Percentiles rank a stretch among this genome's conserved stretches.
phyloP scores from a whole-genome alignment of 1,284 basidiomycete genomes.

The Leucoagaricus sp. region DNA sequence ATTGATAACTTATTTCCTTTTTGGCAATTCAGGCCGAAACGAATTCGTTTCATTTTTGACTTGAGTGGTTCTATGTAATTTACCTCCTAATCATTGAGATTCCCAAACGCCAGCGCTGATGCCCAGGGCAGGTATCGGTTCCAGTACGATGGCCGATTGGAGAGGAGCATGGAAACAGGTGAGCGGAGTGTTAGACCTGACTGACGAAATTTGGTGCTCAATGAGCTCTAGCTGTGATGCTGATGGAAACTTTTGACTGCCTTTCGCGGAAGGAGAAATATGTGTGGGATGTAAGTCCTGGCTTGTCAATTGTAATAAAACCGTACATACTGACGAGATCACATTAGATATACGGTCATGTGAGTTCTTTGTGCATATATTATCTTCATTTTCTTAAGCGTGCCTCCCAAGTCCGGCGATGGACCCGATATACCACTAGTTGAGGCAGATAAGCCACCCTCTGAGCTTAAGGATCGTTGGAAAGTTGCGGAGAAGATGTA shows the following conservation, averaged over 20 bases:
- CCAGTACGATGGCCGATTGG: slow-evolving; percentile 66
- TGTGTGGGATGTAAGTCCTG: slow-evolving; percentile 62
- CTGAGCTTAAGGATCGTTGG: slow-evolving; percentile 57
- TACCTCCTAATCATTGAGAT: background rate
- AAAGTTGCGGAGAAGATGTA: slow-evolving; percentile 69
- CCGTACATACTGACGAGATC: too few species aligned
- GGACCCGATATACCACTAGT: slow-evolving; percentile 57
- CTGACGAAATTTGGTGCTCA: background rate
- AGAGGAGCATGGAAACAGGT: slow-evolving; percentile 67
- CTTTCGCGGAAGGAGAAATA: slow-evolving; percentile 67
- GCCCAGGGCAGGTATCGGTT: slow-evolving; percentile 59
- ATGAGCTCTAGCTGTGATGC: slow-evolving; percentile 53
- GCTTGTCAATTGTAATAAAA: background rate
- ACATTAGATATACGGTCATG: slow-evolving; percentile 61
- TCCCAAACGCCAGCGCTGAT: background rate
- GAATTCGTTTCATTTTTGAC: slow-evolving; percentile 70
- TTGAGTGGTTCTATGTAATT: slow-evolving; percentile 68
- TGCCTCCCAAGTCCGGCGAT: slow-evolving; percentile 55
- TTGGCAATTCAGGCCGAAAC: slow-evolving; percentile 50
- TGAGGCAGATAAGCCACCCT: slow-evolving; percentile 45
- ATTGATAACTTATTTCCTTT: background rate
- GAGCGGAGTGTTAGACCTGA: background rate
- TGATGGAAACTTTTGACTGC: slow-evolving; percentile 69
- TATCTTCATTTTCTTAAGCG: background rate
- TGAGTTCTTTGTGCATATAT: slow-evolving; percentile 33